Percentiles rank a stretch among this genome's conserved stretches.
Evolutionary conservation across 495 filamentous ascomycete genomes (phyloP).

Genomic region (Penicillium arizonense): DNA sequence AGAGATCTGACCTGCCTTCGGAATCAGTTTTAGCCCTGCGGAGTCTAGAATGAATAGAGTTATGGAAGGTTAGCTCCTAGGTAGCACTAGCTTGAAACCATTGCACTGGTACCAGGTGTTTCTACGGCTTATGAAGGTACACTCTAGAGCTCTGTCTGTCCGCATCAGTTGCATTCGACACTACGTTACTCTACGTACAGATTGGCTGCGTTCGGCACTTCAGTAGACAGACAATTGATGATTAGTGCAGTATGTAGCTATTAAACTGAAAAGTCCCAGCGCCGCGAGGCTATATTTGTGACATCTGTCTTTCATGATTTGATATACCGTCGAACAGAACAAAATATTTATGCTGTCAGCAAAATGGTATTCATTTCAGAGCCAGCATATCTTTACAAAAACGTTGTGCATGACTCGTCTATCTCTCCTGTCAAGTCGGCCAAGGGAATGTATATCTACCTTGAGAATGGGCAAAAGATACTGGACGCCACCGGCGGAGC

Average conservation of each 20-base stretch:
- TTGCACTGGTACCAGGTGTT: background rate
- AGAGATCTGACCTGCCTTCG: background rate
- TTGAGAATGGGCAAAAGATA: slow-evolving; percentile 48
- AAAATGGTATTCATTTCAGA: slow-evolving; percentile 3
- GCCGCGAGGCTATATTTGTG: background rate
- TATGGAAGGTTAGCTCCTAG: background rate
- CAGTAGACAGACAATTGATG: background rate
- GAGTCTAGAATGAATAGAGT: background rate
- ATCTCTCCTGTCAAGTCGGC: slow-evolving; percentile 3
- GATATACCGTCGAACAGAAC: background rate
- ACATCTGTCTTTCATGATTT: too few species aligned
- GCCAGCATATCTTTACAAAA: slow-evolving; percentile 11
- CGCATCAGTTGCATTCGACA: too few species aligned
- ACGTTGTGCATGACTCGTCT: background rate
- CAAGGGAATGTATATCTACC: slow-evolving; percentile 11
- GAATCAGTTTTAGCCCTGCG: background rate
- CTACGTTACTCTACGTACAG: background rate
- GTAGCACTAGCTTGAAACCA: background rate
- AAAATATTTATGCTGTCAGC: background rate
- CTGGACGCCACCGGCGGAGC: slow-evolving; percentile 45
- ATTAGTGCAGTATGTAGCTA: background rate
- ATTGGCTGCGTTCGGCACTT: background rate
- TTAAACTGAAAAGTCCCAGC: background rate
- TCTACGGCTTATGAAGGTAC: background rate
- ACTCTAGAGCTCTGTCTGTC: too few species aligned